Percentiles rank a stretch among this genome's conserved stretches.
Conservation (phyloP, 2,329 filamentous ascomycete genomes). For the Pseudofabraea citricarpa region DNA sequence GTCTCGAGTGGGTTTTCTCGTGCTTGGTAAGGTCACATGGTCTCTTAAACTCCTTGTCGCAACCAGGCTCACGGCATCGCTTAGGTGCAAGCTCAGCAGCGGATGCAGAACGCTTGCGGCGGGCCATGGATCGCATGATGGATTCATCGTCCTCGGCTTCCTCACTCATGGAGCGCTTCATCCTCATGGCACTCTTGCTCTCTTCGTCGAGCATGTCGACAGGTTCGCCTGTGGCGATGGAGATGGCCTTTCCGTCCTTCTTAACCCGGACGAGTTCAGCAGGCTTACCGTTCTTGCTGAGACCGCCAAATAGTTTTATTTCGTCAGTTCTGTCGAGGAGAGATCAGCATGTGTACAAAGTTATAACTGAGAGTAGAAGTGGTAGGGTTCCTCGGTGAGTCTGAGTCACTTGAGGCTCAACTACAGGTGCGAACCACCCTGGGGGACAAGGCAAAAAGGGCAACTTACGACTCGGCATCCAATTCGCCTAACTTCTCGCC, state of each 20-base stretch:
- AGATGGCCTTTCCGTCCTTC: constrained; percentile 75
- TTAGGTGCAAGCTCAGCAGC: constrained; percentile 79
- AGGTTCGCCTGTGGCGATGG: constrained; percentile 64
- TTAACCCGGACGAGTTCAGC: constrained; percentile 80
- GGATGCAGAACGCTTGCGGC: constrained; percentile 87
- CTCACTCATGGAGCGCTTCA: constrained; percentile 65
- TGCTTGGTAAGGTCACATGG: constrained; percentile 98
- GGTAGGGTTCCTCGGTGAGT: background rate
- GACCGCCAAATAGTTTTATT: constrained; percentile 75
- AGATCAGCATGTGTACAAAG: constrained; percentile 18
- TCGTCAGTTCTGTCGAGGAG: constrained; percentile 54
- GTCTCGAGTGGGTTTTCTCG: constrained; percentile 94
- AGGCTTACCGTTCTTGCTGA: constrained; percentile 75
- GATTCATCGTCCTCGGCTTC: constrained; percentile 74
- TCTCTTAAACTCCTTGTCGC: constrained; percentile 90
- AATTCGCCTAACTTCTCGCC: constrained; percentile 48
- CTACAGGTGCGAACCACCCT: constrained; percentile 1
- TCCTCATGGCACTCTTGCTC: constrained; percentile 41
- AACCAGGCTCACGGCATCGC: constrained; percentile 69
- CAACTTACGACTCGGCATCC: constrained; percentile 53
- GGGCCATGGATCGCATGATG: constrained; percentile 88
- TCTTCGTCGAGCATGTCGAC: constrained; percentile 54
- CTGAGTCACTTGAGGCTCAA: constrained; percentile 3
- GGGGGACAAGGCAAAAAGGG: constrained; percentile 6
- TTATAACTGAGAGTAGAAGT: background rate